Conservation (phyloP, 352 stramenopile genomes). For the Phytophthora niederhauseri region DNA sequence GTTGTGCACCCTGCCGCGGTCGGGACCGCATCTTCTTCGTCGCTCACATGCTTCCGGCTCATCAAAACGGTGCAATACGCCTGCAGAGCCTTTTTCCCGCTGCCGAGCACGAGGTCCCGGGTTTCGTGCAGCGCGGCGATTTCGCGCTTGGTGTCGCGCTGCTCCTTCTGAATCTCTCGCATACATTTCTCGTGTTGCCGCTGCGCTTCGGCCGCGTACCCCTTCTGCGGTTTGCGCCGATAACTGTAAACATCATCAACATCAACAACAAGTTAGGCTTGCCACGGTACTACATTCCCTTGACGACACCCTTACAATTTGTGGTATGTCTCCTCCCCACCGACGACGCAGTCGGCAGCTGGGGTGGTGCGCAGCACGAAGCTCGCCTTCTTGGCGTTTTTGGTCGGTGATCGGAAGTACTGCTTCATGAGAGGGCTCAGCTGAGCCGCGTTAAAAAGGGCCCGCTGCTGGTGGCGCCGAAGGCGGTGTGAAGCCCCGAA, state of each 20-base stretch:
- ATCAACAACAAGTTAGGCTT: background rate
- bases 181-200: slow-evolving; percentile 62
- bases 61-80: slow-evolving; percentile 73
- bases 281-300: background rate
- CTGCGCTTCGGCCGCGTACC: slow-evolving; percentile 49
- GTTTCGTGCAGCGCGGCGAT: slow-evolving; percentile 68
- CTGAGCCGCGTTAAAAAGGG: slow-evolving; percentile 82
- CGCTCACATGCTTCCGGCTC: slow-evolving; percentile 49
- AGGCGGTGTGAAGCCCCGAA: slow-evolving; percentile 15
- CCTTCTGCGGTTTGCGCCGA: slow-evolving; percentile 48
- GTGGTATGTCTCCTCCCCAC: slow-evolving; percentile 84
- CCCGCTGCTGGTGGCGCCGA: slow-evolving; percentile 69
- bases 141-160: slow-evolving; percentile 61
- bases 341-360: slow-evolving; percentile 65
- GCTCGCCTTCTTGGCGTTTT: slow-evolving; percentile 69
- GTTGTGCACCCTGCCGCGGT: slow-evolving; percentile 1
- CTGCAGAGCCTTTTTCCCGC: slow-evolving; percentile 73
- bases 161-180: slow-evolving; percentile 62
- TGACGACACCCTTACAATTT: slow-evolving; percentile 53
- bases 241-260: slow-evolving; percentile 40
- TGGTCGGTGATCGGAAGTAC: slow-evolving; percentile 63
- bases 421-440: slow-evolving; percentile 83
- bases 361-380: slow-evolving; percentile 82
- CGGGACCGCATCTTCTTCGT: slow-evolving; percentile 37
- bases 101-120: slow-evolving; percentile 69